Evolutionary conservation across 2,329 filamentous ascomycete genomes (phyloP).

Genomic region (Trichoderma guizhouense): DNA sequence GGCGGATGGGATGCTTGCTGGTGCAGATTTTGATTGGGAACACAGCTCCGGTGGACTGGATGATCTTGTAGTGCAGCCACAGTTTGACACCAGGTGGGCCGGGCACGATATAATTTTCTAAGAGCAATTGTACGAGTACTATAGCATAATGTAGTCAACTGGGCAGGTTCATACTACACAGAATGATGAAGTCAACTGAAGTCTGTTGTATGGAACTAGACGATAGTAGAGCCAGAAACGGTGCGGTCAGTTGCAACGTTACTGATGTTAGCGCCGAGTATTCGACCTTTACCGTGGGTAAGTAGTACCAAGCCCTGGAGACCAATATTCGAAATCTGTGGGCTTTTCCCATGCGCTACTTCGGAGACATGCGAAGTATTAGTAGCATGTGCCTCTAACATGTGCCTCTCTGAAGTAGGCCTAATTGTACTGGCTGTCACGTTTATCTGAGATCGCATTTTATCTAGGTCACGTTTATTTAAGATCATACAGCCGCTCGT

Average conservation of each 20-base stretch:
- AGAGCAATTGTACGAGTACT: not conserved
- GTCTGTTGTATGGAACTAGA: not conserved
- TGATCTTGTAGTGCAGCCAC: not conserved
- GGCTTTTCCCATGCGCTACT: not conserved
- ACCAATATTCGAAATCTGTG: not conserved
- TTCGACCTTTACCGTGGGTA: not conserved
- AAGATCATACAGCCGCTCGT: not conserved
- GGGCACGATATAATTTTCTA: not conserved
- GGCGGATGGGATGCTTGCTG: not conserved
- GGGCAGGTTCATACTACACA: not conserved
- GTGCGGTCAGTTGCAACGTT: not conserved
- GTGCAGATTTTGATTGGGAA: not conserved
- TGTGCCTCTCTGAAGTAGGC: not conserved
- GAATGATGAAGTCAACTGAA: not conserved
- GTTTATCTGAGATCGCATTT: not conserved
- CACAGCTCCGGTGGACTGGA: not conserved
- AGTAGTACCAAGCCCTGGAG: not conserved
- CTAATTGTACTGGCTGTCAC: not conserved
- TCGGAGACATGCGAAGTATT: not conserved
- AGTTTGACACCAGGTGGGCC: not conserved
- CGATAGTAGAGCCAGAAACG: not conserved
- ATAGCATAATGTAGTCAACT: not conserved
- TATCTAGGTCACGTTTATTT: not conserved
- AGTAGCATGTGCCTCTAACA: not conserved
- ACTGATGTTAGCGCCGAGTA: not conserved